These are phyloP conservation scores for Tubosaeta sp. DNA, from an alignment of 768 basidiomycete genomes.

Conservation along the genomic window DNA sequence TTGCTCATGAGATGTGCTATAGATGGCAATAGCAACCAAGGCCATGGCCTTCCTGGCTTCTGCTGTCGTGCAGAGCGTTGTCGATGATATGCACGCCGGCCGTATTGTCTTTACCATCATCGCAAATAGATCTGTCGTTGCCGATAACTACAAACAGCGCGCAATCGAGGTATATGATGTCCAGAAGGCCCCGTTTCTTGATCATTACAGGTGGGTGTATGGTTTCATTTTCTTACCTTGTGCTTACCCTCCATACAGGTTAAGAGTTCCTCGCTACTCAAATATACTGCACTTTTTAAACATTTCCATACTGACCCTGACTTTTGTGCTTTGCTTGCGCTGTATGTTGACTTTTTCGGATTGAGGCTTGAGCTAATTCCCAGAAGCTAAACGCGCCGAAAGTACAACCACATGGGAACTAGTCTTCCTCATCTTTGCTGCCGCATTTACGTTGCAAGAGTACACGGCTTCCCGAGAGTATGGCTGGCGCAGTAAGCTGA, in stretches of 20 bases:
- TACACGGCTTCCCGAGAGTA: slow-evolving; percentile 85
- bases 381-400: slow-evolving; percentile 52
- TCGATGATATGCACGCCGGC: slow-evolving; percentile 86
- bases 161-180: slow-evolving; percentile 71
- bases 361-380: slow-evolving; percentile 1
- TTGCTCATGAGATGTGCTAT: not conserved
- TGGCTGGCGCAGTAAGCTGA: slow-evolving; percentile 77
- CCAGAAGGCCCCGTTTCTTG: slow-evolving; percentile 64
- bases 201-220: slow-evolving; percentile 67
- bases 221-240: not conserved
- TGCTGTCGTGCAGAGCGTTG: slow-evolving; percentile 79
- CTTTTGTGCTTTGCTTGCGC: slow-evolving; percentile 71
- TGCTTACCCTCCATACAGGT: slow-evolving; percentile 33
- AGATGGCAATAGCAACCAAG: slow-evolving; percentile 87
- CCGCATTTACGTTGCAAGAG: slow-evolving; percentile 80
- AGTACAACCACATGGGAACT: slow-evolving; percentile 59
- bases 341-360: slow-evolving; percentile 43
- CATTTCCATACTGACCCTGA: slow-evolving; percentile 60
- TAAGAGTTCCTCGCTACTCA: slow-evolving; percentile 80
- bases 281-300: slow-evolving; percentile 76
- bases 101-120: slow-evolving; percentile 62
- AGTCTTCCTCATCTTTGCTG: slow-evolving; percentile 69
- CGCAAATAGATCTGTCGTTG: slow-evolving; percentile 69
- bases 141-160: slow-evolving; percentile 84
- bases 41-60: slow-evolving; percentile 82